These are phyloP conservation scores for Mortierella sp. DNA, from an alignment of 371 early-diverging fungal genomes.

Conservation along the genomic window DNA sequence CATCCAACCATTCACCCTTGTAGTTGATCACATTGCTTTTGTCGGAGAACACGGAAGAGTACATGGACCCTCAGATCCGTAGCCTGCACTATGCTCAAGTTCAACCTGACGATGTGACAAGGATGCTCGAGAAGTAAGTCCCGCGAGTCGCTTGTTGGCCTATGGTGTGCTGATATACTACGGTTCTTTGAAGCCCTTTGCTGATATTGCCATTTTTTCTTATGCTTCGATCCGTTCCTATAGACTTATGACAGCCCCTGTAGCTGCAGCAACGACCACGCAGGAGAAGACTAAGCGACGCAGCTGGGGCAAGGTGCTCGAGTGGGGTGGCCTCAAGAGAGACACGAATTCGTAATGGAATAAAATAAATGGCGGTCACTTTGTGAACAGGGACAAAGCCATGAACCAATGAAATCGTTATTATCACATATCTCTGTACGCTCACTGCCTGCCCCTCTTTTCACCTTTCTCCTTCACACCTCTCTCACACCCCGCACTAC, in stretches of 20 bases:
- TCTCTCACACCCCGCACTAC: background rate
- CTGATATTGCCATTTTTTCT: background rate
- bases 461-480: background rate
- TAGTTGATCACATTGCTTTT: constrained; percentile 75
- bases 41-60: constrained; percentile 84
- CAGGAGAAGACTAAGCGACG: constrained; percentile 50
- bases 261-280: constrained; percentile 34
- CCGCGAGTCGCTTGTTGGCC: background rate
- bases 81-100: constrained; percentile 76
- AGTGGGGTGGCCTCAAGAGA: constrained; percentile 55
- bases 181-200: background rate
- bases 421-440: background rate
- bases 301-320: constrained; percentile 56
- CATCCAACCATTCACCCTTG: background rate
- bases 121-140: constrained; percentile 88
- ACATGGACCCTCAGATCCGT: constrained; percentile 71
- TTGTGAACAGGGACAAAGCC: background rate
- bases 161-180: background rate
- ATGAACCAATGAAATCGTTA: background rate
- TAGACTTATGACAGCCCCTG: constrained; percentile 53
- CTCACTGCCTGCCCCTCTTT: background rate
- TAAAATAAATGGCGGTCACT: background rate
- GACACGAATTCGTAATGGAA: background rate
- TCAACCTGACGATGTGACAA: constrained; percentile 72
- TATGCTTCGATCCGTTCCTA: background rate